A percentile compares a stretch with the other conserved stretches of the same genome.
Evolutionary conservation across 306 rosid genomes (phyloP).

Genomic region (Gynostemma pentaphyllum): DNA sequence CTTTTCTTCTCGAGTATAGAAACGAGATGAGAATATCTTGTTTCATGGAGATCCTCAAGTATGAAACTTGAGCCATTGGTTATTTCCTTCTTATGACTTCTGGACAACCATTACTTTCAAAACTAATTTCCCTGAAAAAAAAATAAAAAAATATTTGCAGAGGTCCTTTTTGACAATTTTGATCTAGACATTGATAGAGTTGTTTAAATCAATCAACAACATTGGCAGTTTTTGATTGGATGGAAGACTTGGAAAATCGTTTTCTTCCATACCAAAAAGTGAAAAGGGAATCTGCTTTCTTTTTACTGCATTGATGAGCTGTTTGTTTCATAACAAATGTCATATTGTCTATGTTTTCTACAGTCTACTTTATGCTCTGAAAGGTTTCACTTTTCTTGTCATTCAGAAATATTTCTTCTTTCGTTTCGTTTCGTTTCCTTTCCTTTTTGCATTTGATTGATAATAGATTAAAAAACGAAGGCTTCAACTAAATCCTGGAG

Average conservation of each 20-base stretch:
- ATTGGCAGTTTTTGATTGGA: slow-evolving; percentile 11
- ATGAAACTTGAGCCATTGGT: slow-evolving; percentile 17
- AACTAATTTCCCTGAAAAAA: not conserved
- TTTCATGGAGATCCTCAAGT: not conserved
- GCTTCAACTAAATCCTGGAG: slow-evolving; percentile 43
- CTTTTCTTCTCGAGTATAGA: slow-evolving; percentile 16
- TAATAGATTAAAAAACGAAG: not conserved
- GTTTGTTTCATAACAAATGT: slow-evolving; percentile 64
- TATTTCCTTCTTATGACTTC: slow-evolving; percentile 7
- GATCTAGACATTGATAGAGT: not conserved
- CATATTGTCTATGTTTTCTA: slow-evolving; percentile 20
- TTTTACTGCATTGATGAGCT: slow-evolving; percentile 52
- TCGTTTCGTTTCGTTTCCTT: not conserved
- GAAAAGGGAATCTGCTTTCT: slow-evolving; percentile 95
- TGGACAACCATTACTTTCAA: not conserved
- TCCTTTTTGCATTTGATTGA: slow-evolving; percentile 11
- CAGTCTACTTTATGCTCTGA: slow-evolving; percentile 92
- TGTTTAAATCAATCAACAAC: slow-evolving; percentile 2
- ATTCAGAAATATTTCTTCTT: slow-evolving; percentile 28
- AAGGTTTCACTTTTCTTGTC: slow-evolving; percentile 86
- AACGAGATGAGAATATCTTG: too few species aligned
- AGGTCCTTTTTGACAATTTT: not conserved
- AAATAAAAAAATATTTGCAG: too few species aligned
- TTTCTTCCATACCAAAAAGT: slow-evolving; percentile 33
- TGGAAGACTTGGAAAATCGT: slow-evolving; percentile 29